phyloP scores from a whole-genome alignment of 345 rosid genomes.

The Durio zibethinus region DNA sequence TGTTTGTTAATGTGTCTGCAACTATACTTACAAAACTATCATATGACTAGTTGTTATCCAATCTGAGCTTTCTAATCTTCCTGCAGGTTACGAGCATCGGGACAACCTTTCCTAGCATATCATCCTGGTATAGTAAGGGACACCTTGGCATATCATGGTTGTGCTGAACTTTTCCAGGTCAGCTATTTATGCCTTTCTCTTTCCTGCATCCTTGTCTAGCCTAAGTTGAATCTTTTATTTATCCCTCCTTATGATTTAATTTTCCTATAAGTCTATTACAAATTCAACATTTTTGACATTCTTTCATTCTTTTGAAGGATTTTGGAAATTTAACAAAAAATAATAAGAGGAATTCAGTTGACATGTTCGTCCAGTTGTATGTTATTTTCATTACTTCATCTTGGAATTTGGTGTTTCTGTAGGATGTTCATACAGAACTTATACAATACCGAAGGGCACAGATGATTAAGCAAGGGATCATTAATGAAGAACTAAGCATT shows the following conservation, averaged over 20 bases:
- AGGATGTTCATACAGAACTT: slow-evolving; percentile 97
- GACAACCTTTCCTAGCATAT: slow-evolving; percentile 78
- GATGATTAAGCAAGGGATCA: slow-evolving; percentile 76
- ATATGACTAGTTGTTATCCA: slow-evolving; percentile 17
- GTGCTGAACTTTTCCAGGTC: slow-evolving; percentile 98
- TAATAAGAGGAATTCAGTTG: background rate
- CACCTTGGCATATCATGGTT: slow-evolving; percentile 92
- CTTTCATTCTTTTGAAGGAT: background rate
- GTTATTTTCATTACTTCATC: slow-evolving; percentile 23
- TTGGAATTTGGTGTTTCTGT: slow-evolving; percentile 24
- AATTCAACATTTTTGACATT: background rate
- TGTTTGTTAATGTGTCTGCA: background rate
- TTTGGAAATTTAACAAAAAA: background rate
- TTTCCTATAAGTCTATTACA: background rate
- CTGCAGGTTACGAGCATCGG: slow-evolving; percentile 67
- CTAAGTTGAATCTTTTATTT: background rate
- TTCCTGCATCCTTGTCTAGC: slow-evolving; percentile 10
- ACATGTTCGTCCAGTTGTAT: slow-evolving; percentile 12
- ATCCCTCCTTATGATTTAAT: background rate
- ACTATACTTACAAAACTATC: background rate
- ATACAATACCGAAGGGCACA: slow-evolving; percentile 84
- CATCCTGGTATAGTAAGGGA: slow-evolving; percentile 89
- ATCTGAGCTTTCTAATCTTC: slow-evolving; percentile 17
- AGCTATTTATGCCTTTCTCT: slow-evolving; percentile 20
- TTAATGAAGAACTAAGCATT: slow-evolving; percentile 52